Percentiles rank a stretch among this genome's conserved stretches.
Conservation (phyloP, 352 stramenopile species). For the Albugo candida region DNA sequence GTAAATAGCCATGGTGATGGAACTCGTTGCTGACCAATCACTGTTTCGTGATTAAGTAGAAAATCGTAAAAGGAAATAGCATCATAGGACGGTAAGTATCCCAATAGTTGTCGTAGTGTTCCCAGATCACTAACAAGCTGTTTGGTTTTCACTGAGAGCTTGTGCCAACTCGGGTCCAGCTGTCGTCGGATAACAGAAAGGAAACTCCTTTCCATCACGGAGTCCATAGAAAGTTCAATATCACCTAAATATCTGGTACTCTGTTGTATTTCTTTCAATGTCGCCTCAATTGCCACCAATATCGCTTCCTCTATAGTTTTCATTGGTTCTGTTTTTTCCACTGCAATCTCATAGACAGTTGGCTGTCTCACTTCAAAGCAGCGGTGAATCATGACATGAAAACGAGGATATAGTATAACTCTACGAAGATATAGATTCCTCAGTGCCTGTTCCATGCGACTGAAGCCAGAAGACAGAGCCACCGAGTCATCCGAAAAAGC, state of each 20-base stretch:
- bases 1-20: conserved; percentile 91
- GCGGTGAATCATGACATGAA: conserved; percentile 80
- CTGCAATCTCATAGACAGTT: conserved; percentile 87
- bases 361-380: conserved; percentile 77
- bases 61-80: conserved; percentile 93
- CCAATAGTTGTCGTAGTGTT: conserved; percentile 68
- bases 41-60: conserved; percentile 80
- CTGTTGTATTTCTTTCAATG: conserved; percentile 85
- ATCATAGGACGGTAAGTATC: conserved; percentile 90
- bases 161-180: conserved; percentile 95
- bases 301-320: conserved; percentile 88
- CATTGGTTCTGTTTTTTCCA: conserved; percentile 82
- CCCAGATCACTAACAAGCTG: conserved; percentile 79
- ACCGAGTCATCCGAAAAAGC: conserved; percentile 89
- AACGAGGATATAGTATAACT: conserved; percentile 90
- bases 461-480: conserved; percentile 82
- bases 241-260: conserved; percentile 65
- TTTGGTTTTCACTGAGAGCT: conserved; percentile 82
- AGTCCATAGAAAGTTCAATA: conserved; percentile 83
- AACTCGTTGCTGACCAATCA: conserved; percentile 57
- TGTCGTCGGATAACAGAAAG: conserved; percentile 54
- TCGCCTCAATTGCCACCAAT: conserved; percentile 84
- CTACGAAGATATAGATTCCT: conserved; percentile 86
- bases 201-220: conserved; percentile 79
- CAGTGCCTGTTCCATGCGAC: conserved; percentile 88